phyloP scores from a whole-genome alignment of 2,329 filamentous ascomycete genomes.

The Colletotrichum sp. region DNA sequence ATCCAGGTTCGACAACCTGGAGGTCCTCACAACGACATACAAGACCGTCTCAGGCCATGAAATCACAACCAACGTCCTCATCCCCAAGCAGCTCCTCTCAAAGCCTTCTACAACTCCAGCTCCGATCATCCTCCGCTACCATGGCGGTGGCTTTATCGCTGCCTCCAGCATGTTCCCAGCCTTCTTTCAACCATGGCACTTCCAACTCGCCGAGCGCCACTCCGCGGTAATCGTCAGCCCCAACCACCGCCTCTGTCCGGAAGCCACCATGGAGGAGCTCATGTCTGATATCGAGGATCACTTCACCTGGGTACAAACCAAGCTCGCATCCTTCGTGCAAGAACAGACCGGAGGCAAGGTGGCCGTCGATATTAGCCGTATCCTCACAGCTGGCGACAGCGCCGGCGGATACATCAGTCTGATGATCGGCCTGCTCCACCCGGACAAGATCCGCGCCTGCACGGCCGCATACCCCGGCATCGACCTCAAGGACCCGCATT shows the following conservation, averaged over 20 bases:
- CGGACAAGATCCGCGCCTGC: slow-evolving; percentile 22
- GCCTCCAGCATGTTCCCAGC: slow-evolving; percentile 23
- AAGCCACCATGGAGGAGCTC: slow-evolving; percentile 26
- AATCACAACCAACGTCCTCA: slow-evolving; percentile 23
- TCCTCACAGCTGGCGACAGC: slow-evolving; percentile 2
- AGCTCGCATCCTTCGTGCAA: slow-evolving; percentile 19
- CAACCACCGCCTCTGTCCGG: slow-evolving; percentile 28
- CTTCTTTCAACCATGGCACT: slow-evolving; percentile 28
- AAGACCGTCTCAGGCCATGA: background rate
- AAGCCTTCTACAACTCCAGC: background rate
- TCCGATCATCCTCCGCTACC: slow-evolving; percentile 20
- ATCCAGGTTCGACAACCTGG: background rate
- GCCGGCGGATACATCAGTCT: slow-evolving; percentile 29
- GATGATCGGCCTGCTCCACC: slow-evolving; percentile 26
- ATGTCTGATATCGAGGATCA: slow-evolving; percentile 30
- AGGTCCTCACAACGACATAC: background rate
- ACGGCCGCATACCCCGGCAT: slow-evolving; percentile 25
- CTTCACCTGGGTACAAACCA: slow-evolving; percentile 27
- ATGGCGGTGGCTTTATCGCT: slow-evolving; percentile 29
- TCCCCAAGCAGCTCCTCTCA: slow-evolving; percentile 28
- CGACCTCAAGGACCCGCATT: slow-evolving; percentile 11
- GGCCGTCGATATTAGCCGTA: background rate
- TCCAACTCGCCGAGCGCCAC: slow-evolving; percentile 26
- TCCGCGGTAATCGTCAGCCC: slow-evolving; percentile 29
- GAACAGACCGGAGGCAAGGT: slow-evolving; percentile 22